Conservation (phyloP, 805 yeast species). For the Cyberlindnera lachancei region DNA sequence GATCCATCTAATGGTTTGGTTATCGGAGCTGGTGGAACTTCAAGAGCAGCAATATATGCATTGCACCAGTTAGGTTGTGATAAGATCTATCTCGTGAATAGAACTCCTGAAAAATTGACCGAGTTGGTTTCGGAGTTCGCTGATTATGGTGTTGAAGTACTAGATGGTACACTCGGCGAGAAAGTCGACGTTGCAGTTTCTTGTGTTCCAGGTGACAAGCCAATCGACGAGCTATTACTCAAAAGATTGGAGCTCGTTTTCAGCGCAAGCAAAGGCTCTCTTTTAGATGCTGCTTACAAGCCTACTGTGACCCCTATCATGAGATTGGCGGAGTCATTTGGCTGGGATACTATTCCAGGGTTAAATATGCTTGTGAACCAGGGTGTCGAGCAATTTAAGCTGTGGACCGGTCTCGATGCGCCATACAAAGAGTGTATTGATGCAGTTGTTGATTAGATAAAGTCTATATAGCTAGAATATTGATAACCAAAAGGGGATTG, state of each 20-base stretch:
- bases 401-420: constrained; percentile 64
- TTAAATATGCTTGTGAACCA: constrained; percentile 88
- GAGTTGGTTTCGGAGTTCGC: constrained; percentile 52
- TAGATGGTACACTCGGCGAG: constrained; percentile 35
- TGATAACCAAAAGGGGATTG: neutral
- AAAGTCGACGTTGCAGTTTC: constrained; percentile 59
- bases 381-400: constrained; percentile 79
- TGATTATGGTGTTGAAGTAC: constrained; percentile 48
- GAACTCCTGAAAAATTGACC: constrained; percentile 61
- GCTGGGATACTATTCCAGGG: constrained; percentile 87
- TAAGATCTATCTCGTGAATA: constrained; percentile 70
- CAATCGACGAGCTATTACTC: constrained; percentile 47
- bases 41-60: constrained; percentile 91
- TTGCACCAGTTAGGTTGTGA: constrained; percentile 69
- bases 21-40: constrained; percentile 96
- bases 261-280: constrained; percentile 31
- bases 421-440: constrained; percentile 55
- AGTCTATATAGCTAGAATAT: neutral
- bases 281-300: constrained; percentile 92
- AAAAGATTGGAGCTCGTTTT: constrained; percentile 41
- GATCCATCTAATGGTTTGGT: constrained; percentile 56
- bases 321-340: constrained; percentile 58
- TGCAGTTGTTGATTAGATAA: constrained; percentile 36
- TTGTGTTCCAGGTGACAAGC: constrained; percentile 78
- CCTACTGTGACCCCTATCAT: constrained; percentile 83